phyloP scores from a whole-genome alignment of 805 yeast genomes.

The Hyphopichia homilentoma region DNA sequence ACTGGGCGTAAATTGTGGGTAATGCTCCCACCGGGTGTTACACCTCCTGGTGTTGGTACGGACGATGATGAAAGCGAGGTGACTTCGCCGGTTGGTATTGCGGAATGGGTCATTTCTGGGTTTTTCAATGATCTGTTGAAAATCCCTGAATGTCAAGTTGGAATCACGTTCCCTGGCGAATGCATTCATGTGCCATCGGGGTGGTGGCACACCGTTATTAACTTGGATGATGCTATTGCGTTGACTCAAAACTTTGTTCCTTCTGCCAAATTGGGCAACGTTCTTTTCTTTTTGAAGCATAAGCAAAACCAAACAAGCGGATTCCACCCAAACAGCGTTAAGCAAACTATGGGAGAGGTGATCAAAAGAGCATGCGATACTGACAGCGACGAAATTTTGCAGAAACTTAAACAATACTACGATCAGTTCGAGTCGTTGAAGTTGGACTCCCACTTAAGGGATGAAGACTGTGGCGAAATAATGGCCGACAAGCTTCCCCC shows the following conservation, averaged over 20 bases:
- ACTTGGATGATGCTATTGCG: conserved; percentile 77
- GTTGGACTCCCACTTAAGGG: conserved; percentile 20
- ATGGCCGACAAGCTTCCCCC: conserved; percentile 25
- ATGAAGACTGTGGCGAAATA: conserved; percentile 67
- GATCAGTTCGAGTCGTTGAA: conserved; percentile 20
- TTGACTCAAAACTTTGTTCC: conserved; percentile 90
- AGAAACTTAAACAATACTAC: conserved; percentile 22
- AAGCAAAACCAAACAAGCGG: conserved; percentile 77
- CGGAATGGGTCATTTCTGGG: conserved; percentile 87
- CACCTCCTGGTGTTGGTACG: conserved; percentile 84
- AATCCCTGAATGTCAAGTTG: conserved; percentile 58
- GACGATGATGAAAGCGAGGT: conserved; percentile 80
- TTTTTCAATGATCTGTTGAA: conserved; percentile 67
- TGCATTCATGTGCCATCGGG: conserved; percentile 90
- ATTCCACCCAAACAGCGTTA: conserved; percentile 57
- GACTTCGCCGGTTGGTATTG: conserved; percentile 86
- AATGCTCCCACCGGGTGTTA: conserved; percentile 73
- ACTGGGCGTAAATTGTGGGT: conserved; percentile 81
- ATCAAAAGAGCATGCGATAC: conserved; percentile 7
- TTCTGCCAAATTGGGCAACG: conserved; percentile 52
- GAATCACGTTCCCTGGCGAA: conserved; percentile 77
- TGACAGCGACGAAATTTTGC: conserved; percentile 10
- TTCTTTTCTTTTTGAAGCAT: conserved; percentile 61
- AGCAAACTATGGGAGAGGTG: conserved; percentile 23
- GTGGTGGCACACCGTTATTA: conserved; percentile 97